A percentile compares a stretch with the other conserved stretches of the same genome.
These are phyloP conservation scores for Helicostylum pulchrum DNA, from an alignment of 192 early-diverging fungal species.

Conservation along the genomic window DNA sequence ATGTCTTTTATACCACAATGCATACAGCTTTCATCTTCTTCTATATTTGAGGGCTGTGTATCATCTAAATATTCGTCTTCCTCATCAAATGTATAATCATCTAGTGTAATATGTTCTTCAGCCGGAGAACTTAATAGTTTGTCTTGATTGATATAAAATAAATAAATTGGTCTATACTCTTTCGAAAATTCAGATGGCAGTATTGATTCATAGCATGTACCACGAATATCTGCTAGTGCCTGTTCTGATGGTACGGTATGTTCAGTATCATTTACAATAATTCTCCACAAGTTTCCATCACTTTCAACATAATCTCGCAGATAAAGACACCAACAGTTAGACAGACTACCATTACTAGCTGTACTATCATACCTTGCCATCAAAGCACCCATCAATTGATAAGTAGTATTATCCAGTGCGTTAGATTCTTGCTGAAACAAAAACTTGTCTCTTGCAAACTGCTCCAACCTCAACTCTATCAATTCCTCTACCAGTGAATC, in stretches of 20 bases:
- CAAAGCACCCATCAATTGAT: slow-evolving; percentile 7
- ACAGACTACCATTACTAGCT: not conserved
- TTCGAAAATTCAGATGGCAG: not conserved
- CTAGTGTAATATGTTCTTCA: slow-evolving; percentile 15
- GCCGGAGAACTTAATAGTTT: not conserved
- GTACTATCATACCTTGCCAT: slow-evolving; percentile 14
- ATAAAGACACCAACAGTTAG: slow-evolving; percentile 10
- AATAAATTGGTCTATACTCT: slow-evolving; percentile 12
- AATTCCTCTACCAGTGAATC: not conserved
- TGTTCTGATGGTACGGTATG: slow-evolving; percentile 1
- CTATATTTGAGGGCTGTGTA: slow-evolving; percentile 2
- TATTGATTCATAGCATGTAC: not conserved
- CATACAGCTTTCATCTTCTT: slow-evolving; percentile 15
- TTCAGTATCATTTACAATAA: not conserved
- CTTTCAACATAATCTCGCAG: slow-evolving; percentile 6
- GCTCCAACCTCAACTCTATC: not conserved
- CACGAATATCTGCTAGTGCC: slow-evolving; percentile 23
- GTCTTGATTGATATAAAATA: slow-evolving; percentile 12
- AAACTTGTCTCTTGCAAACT: not conserved
- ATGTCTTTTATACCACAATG: slow-evolving; percentile 14
- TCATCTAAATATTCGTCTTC: slow-evolving; percentile 3
- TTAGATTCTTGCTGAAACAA: not conserved
- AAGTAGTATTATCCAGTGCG: not conserved
- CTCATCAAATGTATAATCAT: slow-evolving; percentile 23
- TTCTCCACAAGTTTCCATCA: slow-evolving; percentile 8